Conservation (phyloP, 2,329 filamentous ascomycete species). For the Aspergillus jensenii region DNA sequence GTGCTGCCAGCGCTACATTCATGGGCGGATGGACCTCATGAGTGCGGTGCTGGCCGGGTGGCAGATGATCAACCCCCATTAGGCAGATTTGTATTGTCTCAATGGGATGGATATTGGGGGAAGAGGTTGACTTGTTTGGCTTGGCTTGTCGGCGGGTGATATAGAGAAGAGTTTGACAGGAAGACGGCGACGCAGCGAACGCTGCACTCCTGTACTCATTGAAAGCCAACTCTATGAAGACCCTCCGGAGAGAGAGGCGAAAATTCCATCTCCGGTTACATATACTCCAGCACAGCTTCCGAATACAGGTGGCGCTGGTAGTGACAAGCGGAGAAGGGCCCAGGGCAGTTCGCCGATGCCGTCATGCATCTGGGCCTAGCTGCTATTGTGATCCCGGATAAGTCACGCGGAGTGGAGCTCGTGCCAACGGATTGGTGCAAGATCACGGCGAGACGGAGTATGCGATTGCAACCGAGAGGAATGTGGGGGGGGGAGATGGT, state of each 20-base stretch:
- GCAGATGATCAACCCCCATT: slow-evolving; percentile 34
- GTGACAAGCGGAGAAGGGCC: slow-evolving; percentile 2
- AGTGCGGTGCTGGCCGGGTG: slow-evolving; percentile 24
- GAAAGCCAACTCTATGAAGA: background rate
- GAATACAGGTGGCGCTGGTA: background rate
- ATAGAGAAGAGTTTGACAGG: background rate
- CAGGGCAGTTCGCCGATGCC: slow-evolving; percentile 12
- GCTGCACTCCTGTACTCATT: slow-evolving; percentile 2
- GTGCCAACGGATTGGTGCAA: background rate
- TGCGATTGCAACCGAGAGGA: slow-evolving; percentile 15
- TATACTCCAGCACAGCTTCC: background rate
- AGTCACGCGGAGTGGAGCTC: background rate
- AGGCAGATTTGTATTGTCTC: no score
- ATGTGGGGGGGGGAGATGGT: slow-evolving; percentile 15
- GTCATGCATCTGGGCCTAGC: slow-evolving; percentile 16
- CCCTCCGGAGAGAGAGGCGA: background rate
- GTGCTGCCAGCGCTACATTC: slow-evolving; percentile 32
- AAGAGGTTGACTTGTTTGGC: background rate
- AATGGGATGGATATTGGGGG: no score
- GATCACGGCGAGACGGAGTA: background rate
- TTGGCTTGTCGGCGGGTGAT: slow-evolving; percentile 7
- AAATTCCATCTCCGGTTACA: background rate
- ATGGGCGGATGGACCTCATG: slow-evolving; percentile 27
- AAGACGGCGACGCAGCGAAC: slow-evolving; percentile 3
- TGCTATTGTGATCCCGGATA: background rate